Percentiles rank a stretch among this genome's conserved stretches.
phyloP scores from a whole-genome alignment of 2,329 filamentous ascomycete genomes.

The Aspergillus flavus region DNA sequence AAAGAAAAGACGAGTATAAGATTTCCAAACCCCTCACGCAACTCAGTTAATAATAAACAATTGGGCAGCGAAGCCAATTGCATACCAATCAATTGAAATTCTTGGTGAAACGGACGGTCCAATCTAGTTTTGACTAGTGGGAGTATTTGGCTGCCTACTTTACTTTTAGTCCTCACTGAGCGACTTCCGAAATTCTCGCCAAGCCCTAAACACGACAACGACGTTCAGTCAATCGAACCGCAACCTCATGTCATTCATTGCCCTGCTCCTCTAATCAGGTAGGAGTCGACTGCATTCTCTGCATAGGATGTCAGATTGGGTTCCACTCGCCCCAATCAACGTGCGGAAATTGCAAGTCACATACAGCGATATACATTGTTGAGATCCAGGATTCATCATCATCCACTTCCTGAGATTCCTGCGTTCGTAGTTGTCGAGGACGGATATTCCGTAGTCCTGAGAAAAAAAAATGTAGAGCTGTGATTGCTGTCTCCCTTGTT shows the following conservation, averaged over 20 bases:
- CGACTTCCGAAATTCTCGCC: not conserved
- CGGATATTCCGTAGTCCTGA: not conserved
- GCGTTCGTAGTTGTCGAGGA: not conserved
- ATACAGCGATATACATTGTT: not conserved
- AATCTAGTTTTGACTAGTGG: conserved; percentile 2
- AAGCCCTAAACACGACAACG: not conserved
- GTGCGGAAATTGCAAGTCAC: not conserved
- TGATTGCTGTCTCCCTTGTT: not conserved
- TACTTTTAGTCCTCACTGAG: too few species aligned
- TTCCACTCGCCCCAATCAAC: not conserved
- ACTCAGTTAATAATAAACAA: not conserved
- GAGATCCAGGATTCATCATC: conserved; percentile 1
- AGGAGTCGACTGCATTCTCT: not conserved
- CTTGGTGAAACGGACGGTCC: conserved; percentile 1
- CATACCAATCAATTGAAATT: not conserved
- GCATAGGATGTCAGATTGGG: not conserved
- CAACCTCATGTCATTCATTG: not conserved
- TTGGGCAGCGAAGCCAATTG: not conserved
- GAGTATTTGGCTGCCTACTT: not conserved
- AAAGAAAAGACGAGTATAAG: not conserved
- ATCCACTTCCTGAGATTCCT: not conserved
- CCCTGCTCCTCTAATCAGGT: too few species aligned
- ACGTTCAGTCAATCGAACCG: not conserved
- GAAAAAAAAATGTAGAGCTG: not conserved
- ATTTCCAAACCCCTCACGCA: too few species aligned